Evolutionary conservation across 257 asterid genomes (phyloP).

Genomic region (Solanum corneliomulleri): DNA sequence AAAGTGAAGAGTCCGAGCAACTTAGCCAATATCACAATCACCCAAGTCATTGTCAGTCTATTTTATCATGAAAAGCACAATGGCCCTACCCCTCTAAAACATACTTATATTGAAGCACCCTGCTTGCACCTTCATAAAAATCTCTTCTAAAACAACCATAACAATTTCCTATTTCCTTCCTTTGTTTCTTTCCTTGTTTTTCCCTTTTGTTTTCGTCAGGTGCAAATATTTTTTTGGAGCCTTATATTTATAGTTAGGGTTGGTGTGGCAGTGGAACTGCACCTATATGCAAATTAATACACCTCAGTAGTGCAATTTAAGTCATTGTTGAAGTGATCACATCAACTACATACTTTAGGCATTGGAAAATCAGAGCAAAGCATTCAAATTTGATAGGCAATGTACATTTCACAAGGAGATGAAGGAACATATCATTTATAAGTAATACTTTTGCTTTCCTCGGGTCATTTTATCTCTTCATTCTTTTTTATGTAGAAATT

Average conservation of each 20-base stretch:
- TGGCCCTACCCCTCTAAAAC: background rate
- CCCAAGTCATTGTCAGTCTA: background rate
- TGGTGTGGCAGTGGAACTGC: background rate
- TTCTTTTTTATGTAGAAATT: background rate
- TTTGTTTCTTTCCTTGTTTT: background rate
- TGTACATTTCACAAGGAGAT: background rate
- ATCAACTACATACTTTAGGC: background rate
- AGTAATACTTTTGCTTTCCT: background rate
- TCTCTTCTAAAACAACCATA: background rate
- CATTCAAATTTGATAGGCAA: background rate
- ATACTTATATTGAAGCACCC: background rate
- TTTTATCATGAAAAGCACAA: background rate
- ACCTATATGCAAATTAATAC: background rate
- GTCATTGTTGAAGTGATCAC: background rate
- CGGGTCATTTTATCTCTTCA: background rate
- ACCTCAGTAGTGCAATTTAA: background rate
- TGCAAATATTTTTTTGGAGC: background rate
- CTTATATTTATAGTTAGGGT: background rate
- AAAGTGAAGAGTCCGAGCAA: background rate
- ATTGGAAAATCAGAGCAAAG: background rate
- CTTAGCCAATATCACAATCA: background rate
- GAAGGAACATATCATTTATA: background rate
- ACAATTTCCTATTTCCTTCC: background rate
- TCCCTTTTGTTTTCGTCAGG: background rate
- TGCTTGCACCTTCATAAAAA: background rate